Percentiles rank a stretch among this genome's conserved stretches.
These are phyloP conservation scores for Trypanosoma boissoni DNA, from an alignment of 208 protist species.

Conservation along the genomic window DNA sequence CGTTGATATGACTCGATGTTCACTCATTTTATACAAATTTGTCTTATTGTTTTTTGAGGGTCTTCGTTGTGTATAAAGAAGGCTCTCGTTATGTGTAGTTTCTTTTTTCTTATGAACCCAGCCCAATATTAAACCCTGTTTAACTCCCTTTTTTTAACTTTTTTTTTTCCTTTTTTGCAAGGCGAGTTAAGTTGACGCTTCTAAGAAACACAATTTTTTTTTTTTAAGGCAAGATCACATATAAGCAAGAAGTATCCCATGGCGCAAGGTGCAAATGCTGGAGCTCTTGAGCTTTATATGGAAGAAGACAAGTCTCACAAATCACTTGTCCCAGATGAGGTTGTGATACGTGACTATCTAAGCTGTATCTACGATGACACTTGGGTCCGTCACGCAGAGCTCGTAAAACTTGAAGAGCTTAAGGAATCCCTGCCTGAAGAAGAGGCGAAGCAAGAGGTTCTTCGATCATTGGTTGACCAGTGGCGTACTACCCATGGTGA, in stretches of 20 bases:
- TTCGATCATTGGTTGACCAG: conserved; percentile 63
- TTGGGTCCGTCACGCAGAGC: conserved; percentile 72
- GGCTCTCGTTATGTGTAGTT: no score
- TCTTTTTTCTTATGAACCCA: no score
- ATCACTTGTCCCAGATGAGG: conserved; percentile 59
- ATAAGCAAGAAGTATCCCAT: neutral
- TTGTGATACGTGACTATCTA: conserved; percentile 59
- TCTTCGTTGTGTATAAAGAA: no score
- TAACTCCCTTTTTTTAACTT: no score
- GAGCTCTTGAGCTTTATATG: conserved; percentile 23
- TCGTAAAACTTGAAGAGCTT: conserved; percentile 70
- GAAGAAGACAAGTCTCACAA: conserved; percentile 27
- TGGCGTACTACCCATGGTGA: conserved; percentile 16
- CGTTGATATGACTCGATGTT: no score
- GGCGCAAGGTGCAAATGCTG: conserved; percentile 5
- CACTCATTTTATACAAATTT: no score
- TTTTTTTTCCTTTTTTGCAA: no score
- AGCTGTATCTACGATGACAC: conserved; percentile 83
- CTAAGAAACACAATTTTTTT: neutral
- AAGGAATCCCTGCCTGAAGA: conserved; percentile 51
- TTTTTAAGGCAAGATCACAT: conserved; percentile 1
- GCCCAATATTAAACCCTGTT: no score
- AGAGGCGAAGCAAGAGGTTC: conserved; percentile 70
- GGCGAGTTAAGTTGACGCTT: no score
- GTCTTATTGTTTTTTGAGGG: no score